Conservation (phyloP, 257 asterid genomes). For the Pogostemon cablin region DNA sequence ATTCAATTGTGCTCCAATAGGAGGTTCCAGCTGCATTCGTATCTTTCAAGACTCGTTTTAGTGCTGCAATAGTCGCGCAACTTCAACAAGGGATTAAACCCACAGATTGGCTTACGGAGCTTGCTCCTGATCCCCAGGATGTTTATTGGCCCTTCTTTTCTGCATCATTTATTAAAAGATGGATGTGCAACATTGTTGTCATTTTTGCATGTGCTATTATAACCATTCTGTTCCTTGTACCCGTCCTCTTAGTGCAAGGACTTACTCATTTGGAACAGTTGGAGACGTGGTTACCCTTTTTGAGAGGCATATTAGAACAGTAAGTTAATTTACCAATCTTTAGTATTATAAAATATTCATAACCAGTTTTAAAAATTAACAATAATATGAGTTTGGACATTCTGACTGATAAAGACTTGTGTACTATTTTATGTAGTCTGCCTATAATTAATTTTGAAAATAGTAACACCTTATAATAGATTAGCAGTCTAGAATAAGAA, state of each 20-base stretch:
- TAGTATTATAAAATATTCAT: constrained; percentile 4
- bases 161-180: constrained; percentile 69
- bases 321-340: constrained; percentile 45
- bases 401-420: background rate
- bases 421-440: background rate
- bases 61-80: constrained; percentile 69
- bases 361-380: constrained; percentile 13
- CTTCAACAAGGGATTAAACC: constrained; percentile 84
- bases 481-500: constrained; percentile 24
- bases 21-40: constrained; percentile 96
- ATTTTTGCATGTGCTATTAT: constrained; percentile 54
- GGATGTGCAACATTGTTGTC: constrained; percentile 73
- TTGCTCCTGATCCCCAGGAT: constrained; percentile 93
- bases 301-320: constrained; percentile 63
- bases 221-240: constrained; percentile 72
- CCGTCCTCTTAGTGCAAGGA: constrained; percentile 92
- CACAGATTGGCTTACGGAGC: constrained; percentile 88
- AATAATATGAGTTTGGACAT: background rate
- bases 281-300: constrained; percentile 81
- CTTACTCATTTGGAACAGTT: constrained; percentile 89
- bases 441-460: background rate
- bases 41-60: constrained; percentile 85
- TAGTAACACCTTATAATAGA: background rate
- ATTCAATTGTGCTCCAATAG: constrained; percentile 40
- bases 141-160: constrained; percentile 98